Evolutionary conservation across 768 basidiomycete species (phyloP).

Genomic region (Mycena rebaudengoi): DNA sequence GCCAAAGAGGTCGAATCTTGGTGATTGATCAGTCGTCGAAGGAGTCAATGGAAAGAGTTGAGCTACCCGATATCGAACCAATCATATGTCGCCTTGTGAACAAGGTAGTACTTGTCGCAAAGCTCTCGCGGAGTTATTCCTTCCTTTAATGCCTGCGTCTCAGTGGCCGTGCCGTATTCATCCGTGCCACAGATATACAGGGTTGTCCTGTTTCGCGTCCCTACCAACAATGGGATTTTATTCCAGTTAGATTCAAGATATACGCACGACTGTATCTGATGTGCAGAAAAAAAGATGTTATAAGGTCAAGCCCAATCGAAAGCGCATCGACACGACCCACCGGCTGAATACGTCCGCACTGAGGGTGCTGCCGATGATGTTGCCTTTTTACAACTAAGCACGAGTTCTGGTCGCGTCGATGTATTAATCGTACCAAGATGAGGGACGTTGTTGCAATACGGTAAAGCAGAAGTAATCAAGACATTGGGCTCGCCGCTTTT

Average conservation of each 20-base stretch:
- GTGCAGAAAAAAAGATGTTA: neutral
- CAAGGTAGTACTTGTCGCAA: constrained; percentile 89
- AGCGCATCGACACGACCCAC: constrained; percentile 56
- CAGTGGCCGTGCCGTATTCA: constrained; percentile 99
- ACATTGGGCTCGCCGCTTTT: constrained; percentile 88
- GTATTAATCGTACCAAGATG: constrained; percentile 75
- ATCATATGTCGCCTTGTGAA: constrained; percentile 93
- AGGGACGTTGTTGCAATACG: constrained; percentile 97
- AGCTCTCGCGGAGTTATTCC: constrained; percentile 79
- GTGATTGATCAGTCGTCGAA: constrained; percentile 6
- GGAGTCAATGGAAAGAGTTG: constrained; percentile 23
- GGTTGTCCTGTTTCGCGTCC: constrained; percentile 86
- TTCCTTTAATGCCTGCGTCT: constrained; percentile 95
- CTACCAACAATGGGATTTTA: constrained; percentile 32
- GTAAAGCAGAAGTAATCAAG: constrained; percentile 93
- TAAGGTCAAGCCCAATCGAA: neutral
- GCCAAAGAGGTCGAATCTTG: constrained; percentile 94
- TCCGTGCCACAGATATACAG: constrained; percentile 98
- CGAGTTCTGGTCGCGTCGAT: constrained; percentile 17
- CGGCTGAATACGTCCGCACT: constrained; percentile 98
- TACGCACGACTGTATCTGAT: constrained; percentile 68
- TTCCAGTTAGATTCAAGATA: neutral
- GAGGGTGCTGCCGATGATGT: constrained; percentile 94
- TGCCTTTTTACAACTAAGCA: constrained; percentile 53
- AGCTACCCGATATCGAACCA: constrained; percentile 98